Percentiles rank a stretch among this genome's conserved stretches.
Conservation (phyloP, 116 monocot species). For the Phalaenopsis hybrid region DNA sequence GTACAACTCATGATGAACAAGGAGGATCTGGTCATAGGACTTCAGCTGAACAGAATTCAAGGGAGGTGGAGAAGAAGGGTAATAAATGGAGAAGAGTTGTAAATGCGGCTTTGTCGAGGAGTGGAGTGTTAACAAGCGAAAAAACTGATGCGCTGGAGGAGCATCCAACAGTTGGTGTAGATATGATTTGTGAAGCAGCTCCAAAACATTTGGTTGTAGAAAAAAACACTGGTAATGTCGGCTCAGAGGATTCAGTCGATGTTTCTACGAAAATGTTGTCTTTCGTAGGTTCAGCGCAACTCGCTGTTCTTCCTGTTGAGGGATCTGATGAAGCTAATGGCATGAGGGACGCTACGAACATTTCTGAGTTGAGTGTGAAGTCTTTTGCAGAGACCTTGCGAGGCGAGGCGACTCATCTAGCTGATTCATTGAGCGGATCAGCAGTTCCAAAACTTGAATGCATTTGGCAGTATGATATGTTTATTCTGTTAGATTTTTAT, state of each 20-base stretch:
- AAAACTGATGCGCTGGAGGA: slow-evolving; percentile 27
- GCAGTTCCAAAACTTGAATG: slow-evolving; percentile 55
- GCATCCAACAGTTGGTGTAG: slow-evolving; percentile 1
- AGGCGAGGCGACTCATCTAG: background rate
- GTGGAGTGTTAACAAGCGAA: slow-evolving; percentile 9
- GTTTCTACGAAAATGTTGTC: slow-evolving; percentile 12
- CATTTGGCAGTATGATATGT: slow-evolving; percentile 81
- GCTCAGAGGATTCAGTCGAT: slow-evolving; percentile 10
- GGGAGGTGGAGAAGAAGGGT: slow-evolving; percentile 16
- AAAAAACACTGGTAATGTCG: slow-evolving; percentile 15
- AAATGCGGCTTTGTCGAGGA: slow-evolving; percentile 22
- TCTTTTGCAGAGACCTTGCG: slow-evolving; percentile 10
- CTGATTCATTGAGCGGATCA: slow-evolving; percentile 15
- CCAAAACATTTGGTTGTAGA: slow-evolving; percentile 10
- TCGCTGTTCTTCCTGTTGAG: background rate
- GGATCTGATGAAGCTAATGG: slow-evolving; percentile 6
- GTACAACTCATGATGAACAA: slow-evolving; percentile 25
- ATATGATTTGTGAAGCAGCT: slow-evolving; percentile 13
- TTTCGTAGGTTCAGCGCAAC: slow-evolving; percentile 13
- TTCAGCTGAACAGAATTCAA: slow-evolving; percentile 19
- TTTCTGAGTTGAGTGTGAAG: slow-evolving; percentile 17
- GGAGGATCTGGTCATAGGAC: slow-evolving; percentile 15
- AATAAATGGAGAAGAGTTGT: slow-evolving; percentile 57
- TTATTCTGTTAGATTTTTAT: slow-evolving; percentile 5
- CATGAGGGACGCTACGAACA: slow-evolving; percentile 4